Evolutionary conservation across 2,329 filamentous ascomycete genomes (phyloP), one percentile per base, ranked within the genome.

Genomic region (Elsinoe australis): DNA sequence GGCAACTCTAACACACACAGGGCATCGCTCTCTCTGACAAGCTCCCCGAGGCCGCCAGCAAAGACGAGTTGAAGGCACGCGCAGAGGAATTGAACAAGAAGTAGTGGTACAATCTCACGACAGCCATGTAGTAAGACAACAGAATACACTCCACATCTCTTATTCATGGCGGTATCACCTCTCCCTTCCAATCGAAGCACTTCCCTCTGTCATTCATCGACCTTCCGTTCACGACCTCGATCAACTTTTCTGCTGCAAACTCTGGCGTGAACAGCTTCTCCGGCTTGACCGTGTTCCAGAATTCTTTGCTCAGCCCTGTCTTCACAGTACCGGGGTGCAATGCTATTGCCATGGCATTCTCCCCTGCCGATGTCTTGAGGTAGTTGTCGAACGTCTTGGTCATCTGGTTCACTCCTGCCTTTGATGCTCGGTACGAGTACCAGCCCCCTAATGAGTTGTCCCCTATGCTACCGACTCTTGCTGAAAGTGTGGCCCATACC

Each of bases 301-400:
- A 92, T 34, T 80, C 79, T 58, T 71, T 74, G 53, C 80, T 87
- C 52, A 94, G 67, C 7, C 75, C 80, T 44, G 86, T 92, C 68
- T 75, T 80, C 41, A 92, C 85, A 1, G 86, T 92, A 2, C 87
- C 86, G 1, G 87, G 87, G 64, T 92, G 87, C 59, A 92, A 73
- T 7, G 75, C 76, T 8, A 94, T 67, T 1, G 79, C 79, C 54
- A 87, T 70, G 0, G 83, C 84, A 45, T 76, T 79, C 0, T 76
- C 74, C 0, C 73, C 79, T 51, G 75, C 73, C 33, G 73, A 71
- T 3, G 73, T 69, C 28, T 65, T 64, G 24, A 92, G 65, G 59
- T 80, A 76, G 21, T 83, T 72, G 61, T 92, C 86, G 52, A 87
- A 80, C 5, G 76, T 83, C 65, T 81, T 85, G 5, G 78, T 78